These are phyloP conservation scores for Hypoxylon sp. DNA, from an alignment of 2,329 filamentous ascomycete genomes.

Conservation along the genomic window DNA sequence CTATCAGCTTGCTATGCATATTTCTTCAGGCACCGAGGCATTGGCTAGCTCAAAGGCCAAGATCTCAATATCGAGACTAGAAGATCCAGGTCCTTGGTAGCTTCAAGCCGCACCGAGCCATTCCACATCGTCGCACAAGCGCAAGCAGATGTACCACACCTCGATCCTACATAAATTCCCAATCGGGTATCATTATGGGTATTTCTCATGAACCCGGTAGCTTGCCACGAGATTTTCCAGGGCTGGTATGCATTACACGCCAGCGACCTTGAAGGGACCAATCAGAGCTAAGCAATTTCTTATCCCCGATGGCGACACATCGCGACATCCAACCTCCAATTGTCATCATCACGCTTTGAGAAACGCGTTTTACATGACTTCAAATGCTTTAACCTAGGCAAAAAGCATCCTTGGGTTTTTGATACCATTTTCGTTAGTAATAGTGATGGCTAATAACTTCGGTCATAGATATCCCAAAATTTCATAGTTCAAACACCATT, in stretches of 20 bases:
- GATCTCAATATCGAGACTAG: not conserved
- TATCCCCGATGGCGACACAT: slow-evolving; percentile 35
- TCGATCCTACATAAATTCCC: not conserved
- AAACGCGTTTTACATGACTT: not conserved
- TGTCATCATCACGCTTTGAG: slow-evolving; percentile 26
- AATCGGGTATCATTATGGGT: slow-evolving; percentile 1
- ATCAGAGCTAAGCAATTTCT: slow-evolving; percentile 21
- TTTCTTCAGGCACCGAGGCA: not conserved
- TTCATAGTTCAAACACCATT: not conserved
- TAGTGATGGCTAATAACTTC: slow-evolving; percentile 11
- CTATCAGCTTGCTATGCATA: too few species aligned
- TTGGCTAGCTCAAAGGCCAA: not conserved
- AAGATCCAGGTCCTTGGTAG: not conserved
- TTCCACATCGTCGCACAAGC: not conserved
- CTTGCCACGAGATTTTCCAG: slow-evolving; percentile 1
- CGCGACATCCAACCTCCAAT: slow-evolving; percentile 33
- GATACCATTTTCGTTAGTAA: not conserved
- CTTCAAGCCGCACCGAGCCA: slow-evolving; percentile 2
- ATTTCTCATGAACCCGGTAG: not conserved
- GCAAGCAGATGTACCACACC: not conserved
- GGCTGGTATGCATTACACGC: slow-evolving; percentile 5
- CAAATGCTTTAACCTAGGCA: not conserved
- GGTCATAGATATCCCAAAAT: not conserved
- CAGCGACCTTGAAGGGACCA: slow-evolving; percentile 2
- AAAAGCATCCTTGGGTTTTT: not conserved